Base-by-base conservation (phyloP, 1,139 yeast genomes). In the Meyerozyma sp. region DNA sequence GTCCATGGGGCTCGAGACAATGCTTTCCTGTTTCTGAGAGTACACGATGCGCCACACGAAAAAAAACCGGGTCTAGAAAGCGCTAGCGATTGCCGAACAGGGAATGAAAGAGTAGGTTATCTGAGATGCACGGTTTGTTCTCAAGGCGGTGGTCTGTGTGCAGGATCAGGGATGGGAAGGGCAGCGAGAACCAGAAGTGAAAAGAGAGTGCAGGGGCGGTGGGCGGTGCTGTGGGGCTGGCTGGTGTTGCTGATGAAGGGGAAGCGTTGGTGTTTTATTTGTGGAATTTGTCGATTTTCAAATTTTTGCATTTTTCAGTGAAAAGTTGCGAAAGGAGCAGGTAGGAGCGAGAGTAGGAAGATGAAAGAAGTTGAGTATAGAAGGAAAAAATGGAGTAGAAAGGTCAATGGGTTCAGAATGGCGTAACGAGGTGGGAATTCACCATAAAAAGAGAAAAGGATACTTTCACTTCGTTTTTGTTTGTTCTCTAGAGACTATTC, bases 1-100 rank as follows among this genome's bases (percentile, higher is more conserved):
- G 60, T 84, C 86, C 90, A 84, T 84, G 43, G 66, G 66, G 23
- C 66, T 59, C 57, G 42, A 40, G 32, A 14, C 38, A 36, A 9
- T 40, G 9, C 18, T 30, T 13, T 11, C 20, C 9, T 7, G 5
- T 30, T 30, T 13, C 5, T 9, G 34, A 8, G 34, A 8, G 14
- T 4, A 7, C 10, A 14, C 8, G 16, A 14, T 8, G 14, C 34
- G 14, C 18, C 10, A 16, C 16, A 30, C 20, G n/a, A 3, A 14
- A 13, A 30, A 30, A 30, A 30, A 30, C n/a, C 32, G 14, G 20
- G 34, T 30, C 34, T 13, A 13, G 34, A 14, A n/a, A 30, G 16
- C 34, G 16, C 20, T 9, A 8, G 34, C 34, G 14, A 11, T 11
- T 28, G n/a, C 32, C 6, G 23, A 21, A 21, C 23, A 21, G 23